Evolutionary conservation across 202 grass and related monocot genomes (phyloP), one percentile per base, ranked within the genome.

Genomic region (Setaria viridis): DNA sequence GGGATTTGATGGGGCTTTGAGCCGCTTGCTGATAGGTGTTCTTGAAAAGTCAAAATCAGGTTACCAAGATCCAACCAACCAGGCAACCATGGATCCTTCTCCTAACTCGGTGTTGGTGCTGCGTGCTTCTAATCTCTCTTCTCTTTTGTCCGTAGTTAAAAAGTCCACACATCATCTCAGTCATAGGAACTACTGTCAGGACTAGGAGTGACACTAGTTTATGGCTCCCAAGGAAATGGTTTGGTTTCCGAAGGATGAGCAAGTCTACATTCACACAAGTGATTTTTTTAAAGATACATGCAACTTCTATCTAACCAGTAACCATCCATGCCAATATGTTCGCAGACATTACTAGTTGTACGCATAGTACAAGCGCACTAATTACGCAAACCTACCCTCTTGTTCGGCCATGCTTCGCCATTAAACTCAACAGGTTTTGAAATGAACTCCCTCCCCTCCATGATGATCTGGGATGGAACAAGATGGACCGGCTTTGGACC

Each of bases 21-120:
- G 70, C 87, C 4, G 16, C n/a, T 33, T n/a, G 81, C 49, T 84
- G 68, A 60, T 81, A 19, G 35, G 37, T 33, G 47, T 58, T 74
- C 4, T 65, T n/a, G 48, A 13, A n/a, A 80, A 84, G 76, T 84
- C 59, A 73, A 85, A 82, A 64, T 77, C 63, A 77, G 82, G 54
- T 29, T 64, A 43, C 41, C 46, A 20, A 82, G 51, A 73, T 30
- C 45, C 64, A 83, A 78, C 77, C 16, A 81, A 62, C 73, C 12
- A 78, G 4, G 4, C 43, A 46, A 46, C 0, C 16, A 49, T 72
- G 13, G 46, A 58, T 65, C 57, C 67, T 75, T 80, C 41, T 67
- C 32, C 6, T 7, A 57, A 19, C 51, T 62, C 37, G 64, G 49
- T 45, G 20, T 49, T 57, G n/a, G 20, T 55, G 65, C 48, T 69